Conservation (phyloP, 352 stramenopile species). For the Thalassiosira mediterranea region DNA sequence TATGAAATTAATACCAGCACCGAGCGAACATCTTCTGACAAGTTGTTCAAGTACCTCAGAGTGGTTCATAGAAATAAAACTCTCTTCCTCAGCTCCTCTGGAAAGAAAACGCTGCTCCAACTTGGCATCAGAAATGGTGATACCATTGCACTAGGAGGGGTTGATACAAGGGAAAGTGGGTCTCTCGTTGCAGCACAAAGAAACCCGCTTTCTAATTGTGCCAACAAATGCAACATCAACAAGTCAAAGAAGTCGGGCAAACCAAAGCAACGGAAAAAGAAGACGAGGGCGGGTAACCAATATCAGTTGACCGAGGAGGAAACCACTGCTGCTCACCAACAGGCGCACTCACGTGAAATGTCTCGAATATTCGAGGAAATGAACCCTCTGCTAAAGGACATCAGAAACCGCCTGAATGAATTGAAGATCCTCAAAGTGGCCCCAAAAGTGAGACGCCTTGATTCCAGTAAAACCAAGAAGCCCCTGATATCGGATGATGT, state of each 20-base stretch:
- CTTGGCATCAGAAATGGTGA: constrained; percentile 12
- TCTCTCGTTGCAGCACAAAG: too few species aligned
- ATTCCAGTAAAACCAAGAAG: not conserved
- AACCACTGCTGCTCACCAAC: constrained; percentile 1
- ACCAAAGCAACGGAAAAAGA: constrained; percentile 1
- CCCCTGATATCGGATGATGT: not conserved
- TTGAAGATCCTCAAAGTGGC: constrained; percentile 7
- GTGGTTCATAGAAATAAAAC: constrained; percentile 2
- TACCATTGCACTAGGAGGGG: constrained; percentile 8
- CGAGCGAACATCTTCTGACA: too few species aligned
- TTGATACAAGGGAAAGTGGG: constrained; percentile 8
- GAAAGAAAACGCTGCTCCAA: constrained; percentile 5
- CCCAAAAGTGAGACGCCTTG: not conserved
- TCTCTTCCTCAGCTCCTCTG: constrained; percentile 11
- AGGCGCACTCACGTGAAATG: constrained; percentile 11
- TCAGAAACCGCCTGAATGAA: constrained; percentile 11
- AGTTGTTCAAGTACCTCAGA: constrained; percentile 16
- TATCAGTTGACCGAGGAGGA: constrained; percentile 1
- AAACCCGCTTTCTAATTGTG: not conserved
- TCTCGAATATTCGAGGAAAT: constrained; percentile 19
- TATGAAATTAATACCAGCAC: too few species aligned
- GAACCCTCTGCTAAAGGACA: constrained; percentile 20
- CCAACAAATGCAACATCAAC: not conserved
- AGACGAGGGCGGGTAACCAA: not conserved
- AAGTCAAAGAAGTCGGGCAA: not conserved